phyloP scores from a whole-genome alignment of 2,329 filamentous ascomycete genomes.

The Fusarium multiceps region DNA sequence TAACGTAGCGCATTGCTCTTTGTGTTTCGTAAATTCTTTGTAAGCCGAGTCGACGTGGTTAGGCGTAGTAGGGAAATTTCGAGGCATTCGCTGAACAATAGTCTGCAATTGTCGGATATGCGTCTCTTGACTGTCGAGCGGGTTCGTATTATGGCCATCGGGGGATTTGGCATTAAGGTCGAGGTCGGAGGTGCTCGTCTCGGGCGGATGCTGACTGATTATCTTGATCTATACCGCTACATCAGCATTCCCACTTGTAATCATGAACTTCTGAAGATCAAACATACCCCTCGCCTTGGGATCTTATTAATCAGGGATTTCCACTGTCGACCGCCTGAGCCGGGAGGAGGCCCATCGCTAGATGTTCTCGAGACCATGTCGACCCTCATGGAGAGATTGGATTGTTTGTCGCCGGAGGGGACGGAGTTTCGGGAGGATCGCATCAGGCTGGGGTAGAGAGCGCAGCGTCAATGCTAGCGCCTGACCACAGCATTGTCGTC shows the following conservation, averaged over 20 bases:
- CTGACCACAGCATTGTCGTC: conserved; percentile 45
- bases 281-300: conserved; percentile 23
- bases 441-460: conserved; percentile 40
- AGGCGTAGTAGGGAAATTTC: conserved; percentile 48
- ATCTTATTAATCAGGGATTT: conserved; percentile 35
- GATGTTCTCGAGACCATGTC: conserved; percentile 49
- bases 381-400: conserved; percentile 29
- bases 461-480: conserved; percentile 43
- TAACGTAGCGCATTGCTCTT: conserved; percentile 54
- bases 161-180: conserved; percentile 42
- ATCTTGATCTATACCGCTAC: conserved; percentile 8
- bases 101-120: conserved; percentile 52
- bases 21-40: conserved; percentile 57
- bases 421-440: conserved; percentile 35
- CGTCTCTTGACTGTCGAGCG: conserved; percentile 48
- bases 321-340: conserved; percentile 33
- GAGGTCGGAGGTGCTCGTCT: conserved; percentile 46
- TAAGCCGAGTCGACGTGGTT: conserved; percentile 58
- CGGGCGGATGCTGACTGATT: conserved; percentile 31
- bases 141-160: conserved; percentile 42
- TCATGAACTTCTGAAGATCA: conserved; percentile 12
- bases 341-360: conserved; percentile 43
- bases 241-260: conserved; percentile 4
- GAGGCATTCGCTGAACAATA: conserved; percentile 51
- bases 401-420: conserved; percentile 28